These are phyloP conservation scores for Vitis labrusca DNA, from an alignment of 164 flowering plant genomes.

Conservation along the genomic window DNA sequence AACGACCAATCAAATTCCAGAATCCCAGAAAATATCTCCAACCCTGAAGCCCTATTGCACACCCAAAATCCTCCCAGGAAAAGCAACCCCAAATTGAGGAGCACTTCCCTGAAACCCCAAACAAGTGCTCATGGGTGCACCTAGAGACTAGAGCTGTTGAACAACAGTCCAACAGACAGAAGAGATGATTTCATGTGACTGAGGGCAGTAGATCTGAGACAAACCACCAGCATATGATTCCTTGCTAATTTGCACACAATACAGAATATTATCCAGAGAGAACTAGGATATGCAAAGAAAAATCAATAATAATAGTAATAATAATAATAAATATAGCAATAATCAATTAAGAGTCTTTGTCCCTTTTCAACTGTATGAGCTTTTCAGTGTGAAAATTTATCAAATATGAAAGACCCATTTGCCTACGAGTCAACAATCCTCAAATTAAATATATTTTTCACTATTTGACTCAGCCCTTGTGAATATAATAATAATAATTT, in stretches of 20 bases:
- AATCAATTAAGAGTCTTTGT: neutral
- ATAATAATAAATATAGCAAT: neutral
- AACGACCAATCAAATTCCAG: neutral
- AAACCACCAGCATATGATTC: constrained; percentile 1
- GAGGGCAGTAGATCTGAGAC: constrained; percentile 7
- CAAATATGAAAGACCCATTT: no score
- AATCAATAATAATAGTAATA: neutral
- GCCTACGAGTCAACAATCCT: no score
- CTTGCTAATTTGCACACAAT: constrained; percentile 8
- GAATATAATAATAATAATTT: no score
- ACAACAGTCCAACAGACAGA: no score
- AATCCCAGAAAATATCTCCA: neutral
- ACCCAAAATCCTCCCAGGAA: neutral
- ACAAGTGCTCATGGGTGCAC: neutral
- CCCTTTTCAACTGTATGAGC: no score
- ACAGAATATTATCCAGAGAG: constrained; percentile 7
- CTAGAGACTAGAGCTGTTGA: neutral
- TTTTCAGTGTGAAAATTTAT: no score
- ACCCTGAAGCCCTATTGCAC: neutral
- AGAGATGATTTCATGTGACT: constrained; percentile 5
- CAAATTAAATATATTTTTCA: no score
- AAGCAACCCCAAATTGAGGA: neutral
- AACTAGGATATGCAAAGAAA: neutral
- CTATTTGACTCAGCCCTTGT: no score
- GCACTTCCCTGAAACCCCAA: neutral